These are phyloP conservation scores for Neurospora terricola DNA, from an alignment of 495 filamentous ascomycete genomes.

Conservation along the genomic window DNA sequence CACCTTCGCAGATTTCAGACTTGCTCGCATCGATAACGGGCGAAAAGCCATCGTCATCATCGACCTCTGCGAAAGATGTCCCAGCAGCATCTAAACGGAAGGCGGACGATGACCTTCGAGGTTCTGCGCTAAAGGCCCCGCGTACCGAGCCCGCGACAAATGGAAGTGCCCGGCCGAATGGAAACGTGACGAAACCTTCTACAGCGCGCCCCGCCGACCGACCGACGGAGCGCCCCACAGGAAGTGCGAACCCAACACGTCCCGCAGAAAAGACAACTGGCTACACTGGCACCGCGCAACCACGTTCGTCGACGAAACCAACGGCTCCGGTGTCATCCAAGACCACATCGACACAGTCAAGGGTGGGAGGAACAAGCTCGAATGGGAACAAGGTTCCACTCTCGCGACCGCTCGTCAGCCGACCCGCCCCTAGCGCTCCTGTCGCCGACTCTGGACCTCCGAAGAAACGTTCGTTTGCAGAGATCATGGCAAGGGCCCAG, in stretches of 20 bases:
- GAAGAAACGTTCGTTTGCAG: conserved; percentile 56
- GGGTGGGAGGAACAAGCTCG: conserved; percentile 1
- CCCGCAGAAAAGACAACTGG: neutral
- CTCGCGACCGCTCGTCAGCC: conserved; percentile 8
- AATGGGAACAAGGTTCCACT: conserved; percentile 7
- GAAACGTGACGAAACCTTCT: conserved; percentile 6
- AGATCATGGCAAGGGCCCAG: conserved; percentile 58
- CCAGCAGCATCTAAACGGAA: conserved; percentile 36
- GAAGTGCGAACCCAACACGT: conserved; percentile 5
- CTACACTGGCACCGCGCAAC: conserved; percentile 9
- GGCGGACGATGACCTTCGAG: conserved; percentile 35
- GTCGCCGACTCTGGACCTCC: conserved; percentile 27
- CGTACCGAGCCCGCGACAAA: conserved; percentile 14
- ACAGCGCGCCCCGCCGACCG: neutral
- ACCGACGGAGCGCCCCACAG: neutral
- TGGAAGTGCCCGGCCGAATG: conserved; percentile 9
- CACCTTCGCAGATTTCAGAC: conserved; percentile 35
- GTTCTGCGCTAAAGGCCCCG: conserved; percentile 18
- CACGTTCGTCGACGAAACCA: neutral
- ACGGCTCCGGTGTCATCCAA: conserved; percentile 1
- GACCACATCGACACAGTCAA: neutral
- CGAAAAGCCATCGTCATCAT: conserved; percentile 28
- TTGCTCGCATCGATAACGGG: conserved; percentile 47
- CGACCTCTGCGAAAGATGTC: conserved; percentile 18
- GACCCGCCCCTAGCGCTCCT: conserved; percentile 2